phyloP scores from a whole-genome alignment of 2,329 filamentous ascomycete genomes.

The Massarina eburnea region DNA sequence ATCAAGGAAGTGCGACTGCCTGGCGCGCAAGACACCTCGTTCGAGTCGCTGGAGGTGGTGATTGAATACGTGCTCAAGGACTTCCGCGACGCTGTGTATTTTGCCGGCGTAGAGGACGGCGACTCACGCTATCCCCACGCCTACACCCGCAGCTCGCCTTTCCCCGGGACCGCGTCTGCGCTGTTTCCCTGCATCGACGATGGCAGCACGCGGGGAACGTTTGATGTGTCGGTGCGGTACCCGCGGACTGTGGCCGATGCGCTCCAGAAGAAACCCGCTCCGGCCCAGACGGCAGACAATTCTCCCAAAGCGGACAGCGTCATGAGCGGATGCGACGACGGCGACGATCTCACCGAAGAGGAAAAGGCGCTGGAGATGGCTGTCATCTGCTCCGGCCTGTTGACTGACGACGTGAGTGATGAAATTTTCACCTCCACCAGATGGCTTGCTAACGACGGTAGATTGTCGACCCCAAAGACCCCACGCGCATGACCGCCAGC shows the following conservation, averaged over 20 bases:
- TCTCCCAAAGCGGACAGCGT: conserved; percentile 35
- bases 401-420: conserved; percentile 78
- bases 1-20: conserved; percentile 61
- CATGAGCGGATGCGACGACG: conserved; percentile 39
- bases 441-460: conserved; percentile 25
- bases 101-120: conserved; percentile 78
- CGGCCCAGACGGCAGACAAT: conserved; percentile 15
- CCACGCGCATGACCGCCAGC: conserved; percentile 82
- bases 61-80: conserved; percentile 78
- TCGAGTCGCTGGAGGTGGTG: conserved; percentile 62
- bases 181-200: conserved; percentile 95
- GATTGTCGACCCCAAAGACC: conserved; percentile 71
- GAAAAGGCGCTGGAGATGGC: conserved; percentile 87
- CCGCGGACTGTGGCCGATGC: conserved; percentile 83
- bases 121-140: conserved; percentile 87
- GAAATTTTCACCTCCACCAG: conserved; percentile 31
- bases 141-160: conserved; percentile 80
- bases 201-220: conserved; percentile 75
- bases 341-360: conserved; percentile 63
- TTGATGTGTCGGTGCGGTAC: conserved; percentile 85
- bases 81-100: conserved; percentile 85
- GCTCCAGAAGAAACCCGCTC: conserved; percentile 44
- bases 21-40: conserved; percentile 41
- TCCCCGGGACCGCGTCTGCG: conserved; percentile 77
- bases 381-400: conserved; percentile 86